Evolutionary conservation across 257 asterid genomes (phyloP).

Genomic region (Striga asiatica): DNA sequence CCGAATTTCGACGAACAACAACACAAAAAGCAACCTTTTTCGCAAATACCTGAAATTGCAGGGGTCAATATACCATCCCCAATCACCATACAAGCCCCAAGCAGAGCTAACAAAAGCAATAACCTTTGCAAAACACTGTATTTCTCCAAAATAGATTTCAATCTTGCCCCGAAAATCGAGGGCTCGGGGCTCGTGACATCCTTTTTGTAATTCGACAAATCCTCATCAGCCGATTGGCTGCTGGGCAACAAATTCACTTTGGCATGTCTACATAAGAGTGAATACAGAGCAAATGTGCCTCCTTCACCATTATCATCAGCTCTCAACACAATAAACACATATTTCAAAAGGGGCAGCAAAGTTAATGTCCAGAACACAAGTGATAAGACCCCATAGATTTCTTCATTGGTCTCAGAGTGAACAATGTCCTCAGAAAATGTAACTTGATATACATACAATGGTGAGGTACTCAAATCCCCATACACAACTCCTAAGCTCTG

Average conservation of each 20-base stretch:
- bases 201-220: conserved; percentile 51
- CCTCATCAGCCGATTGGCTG: conserved; percentile 66
- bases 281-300: conserved; percentile 85
- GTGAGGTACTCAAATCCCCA: conserved; percentile 90
- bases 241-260: conserved; percentile 67
- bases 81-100: conserved; percentile 94
- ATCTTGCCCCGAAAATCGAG: conserved; percentile 38
- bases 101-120: conserved; percentile 55
- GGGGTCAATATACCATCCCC: conserved; percentile 87
- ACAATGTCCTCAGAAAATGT: conserved; percentile 78
- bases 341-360: conserved; percentile 67
- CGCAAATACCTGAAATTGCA: conserved; percentile 51
- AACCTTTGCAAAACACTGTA: conserved; percentile 52
- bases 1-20: neutral
- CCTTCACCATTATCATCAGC: conserved; percentile 98
- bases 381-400: conserved; percentile 82
- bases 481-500: conserved; percentile 91
- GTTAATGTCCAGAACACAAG: conserved; percentile 87
- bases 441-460: conserved; percentile 72
- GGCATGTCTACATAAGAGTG: conserved; percentile 75
- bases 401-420: conserved; percentile 77
- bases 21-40: neutral
- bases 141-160: conserved; percentile 54
- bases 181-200: conserved; percentile 38
- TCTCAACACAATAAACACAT: conserved; percentile 72